Percentiles rank a stretch among this genome's conserved stretches.
phyloP scores from a whole-genome alignment of 148 eudicot genomes.

The Diospyros kaki region DNA sequence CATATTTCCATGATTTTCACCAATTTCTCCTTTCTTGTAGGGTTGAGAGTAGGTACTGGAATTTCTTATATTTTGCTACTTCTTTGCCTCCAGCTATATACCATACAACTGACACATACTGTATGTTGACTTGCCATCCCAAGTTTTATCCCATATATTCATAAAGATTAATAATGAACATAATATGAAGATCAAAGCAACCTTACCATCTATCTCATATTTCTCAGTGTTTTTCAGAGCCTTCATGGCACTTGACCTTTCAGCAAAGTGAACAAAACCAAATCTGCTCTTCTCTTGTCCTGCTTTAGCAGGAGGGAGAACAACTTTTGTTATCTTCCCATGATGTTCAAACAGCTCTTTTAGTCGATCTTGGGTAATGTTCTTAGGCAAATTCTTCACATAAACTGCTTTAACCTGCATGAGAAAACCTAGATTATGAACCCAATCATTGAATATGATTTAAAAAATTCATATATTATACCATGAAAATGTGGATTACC shows the following conservation, averaged over 20 bases:
- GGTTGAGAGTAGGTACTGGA: no score
- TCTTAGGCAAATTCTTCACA: conserved; percentile 93
- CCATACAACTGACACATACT: no score
- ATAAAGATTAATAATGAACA: no score
- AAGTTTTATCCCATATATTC: no score
- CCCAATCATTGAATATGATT: no score
- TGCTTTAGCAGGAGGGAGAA: conserved; percentile 85
- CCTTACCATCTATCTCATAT: conserved; percentile 82
- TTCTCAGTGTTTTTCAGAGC: conserved; percentile 87
- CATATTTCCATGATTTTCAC: no score
- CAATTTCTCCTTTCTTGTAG: no score
- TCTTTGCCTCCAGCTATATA: no score
- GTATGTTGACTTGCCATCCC: no score
- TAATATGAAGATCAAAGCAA: background rate
- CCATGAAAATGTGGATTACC: background rate
- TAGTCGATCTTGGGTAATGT: conserved; percentile 68
- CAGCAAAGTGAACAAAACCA: conserved; percentile 87
- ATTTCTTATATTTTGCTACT: no score
- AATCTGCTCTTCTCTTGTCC: conserved; percentile 85
- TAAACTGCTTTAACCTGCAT: conserved; percentile 92
- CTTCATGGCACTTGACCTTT: conserved; percentile 91
- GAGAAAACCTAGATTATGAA: conserved; percentile 9
- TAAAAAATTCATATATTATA: background rate
- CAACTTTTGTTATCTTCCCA: conserved; percentile 94
- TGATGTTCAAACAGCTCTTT: conserved; percentile 91